A percentile compares a stretch with the other conserved stretches of the same genome.
These are phyloP conservation scores for Sphagnurus paluster DNA, from an alignment of 1,284 basidiomycete species.

Conservation along the genomic window DNA sequence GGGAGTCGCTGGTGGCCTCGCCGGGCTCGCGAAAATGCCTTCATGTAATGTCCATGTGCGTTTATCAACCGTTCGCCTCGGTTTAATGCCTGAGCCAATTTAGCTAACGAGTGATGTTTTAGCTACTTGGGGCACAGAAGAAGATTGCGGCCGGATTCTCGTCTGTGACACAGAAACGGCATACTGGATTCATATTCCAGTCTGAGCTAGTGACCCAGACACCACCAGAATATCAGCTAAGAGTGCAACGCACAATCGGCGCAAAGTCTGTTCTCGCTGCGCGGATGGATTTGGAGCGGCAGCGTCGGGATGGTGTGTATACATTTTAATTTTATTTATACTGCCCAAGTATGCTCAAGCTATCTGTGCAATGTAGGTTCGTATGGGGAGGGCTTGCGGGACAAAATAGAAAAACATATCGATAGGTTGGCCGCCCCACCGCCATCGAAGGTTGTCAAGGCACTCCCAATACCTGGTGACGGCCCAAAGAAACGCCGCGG, in stretches of 20 bases:
- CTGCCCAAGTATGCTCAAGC: background rate
- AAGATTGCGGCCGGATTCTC: conserved; percentile 90
- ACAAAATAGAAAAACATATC: conserved; percentile 89
- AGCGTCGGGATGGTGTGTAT: conserved; percentile 69
- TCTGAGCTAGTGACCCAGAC: conserved; percentile 85
- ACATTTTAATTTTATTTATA: background rate
- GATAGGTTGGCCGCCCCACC: conserved; percentile 93
- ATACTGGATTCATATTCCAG: conserved; percentile 97
- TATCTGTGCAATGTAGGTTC: conserved; percentile 44
- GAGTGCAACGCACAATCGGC: conserved; percentile 90
- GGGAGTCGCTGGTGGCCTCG: conserved; percentile 94
- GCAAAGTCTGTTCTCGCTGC: conserved; percentile 92
- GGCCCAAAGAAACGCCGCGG: conserved; percentile 95
- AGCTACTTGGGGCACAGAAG: conserved; percentile 93
- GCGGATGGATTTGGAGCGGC: conserved; percentile 88
- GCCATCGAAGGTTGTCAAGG: conserved; percentile 91
- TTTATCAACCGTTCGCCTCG: conserved; percentile 7
- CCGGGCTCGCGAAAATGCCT: conserved; percentile 91
- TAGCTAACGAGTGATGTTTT: conserved; percentile 8
- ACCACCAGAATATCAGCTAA: conserved; percentile 89
- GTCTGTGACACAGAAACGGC: conserved; percentile 78
- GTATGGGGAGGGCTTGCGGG: conserved; percentile 80
- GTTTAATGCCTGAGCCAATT: background rate
- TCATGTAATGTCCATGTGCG: conserved; percentile 93
- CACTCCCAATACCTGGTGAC: conserved; percentile 95